Percentiles rank a stretch among this genome's conserved stretches.
phyloP scores from a whole-genome alignment of 129 eudicot species.

The Saposhnikovia divaricata region DNA sequence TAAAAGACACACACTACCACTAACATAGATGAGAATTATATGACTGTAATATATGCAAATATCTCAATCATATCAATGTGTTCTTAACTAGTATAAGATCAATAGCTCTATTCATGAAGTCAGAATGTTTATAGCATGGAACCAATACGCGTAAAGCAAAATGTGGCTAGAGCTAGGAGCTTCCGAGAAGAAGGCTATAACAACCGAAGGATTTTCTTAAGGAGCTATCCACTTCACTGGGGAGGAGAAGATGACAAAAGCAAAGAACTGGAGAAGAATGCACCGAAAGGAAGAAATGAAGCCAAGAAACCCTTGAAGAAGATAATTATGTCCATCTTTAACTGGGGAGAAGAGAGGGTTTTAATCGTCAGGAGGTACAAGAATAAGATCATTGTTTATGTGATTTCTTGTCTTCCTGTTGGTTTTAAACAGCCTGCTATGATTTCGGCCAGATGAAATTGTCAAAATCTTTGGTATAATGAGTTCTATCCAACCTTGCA shows the following conservation, averaged over 20 bases:
- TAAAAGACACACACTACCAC: neutral
- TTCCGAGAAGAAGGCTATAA: slow-evolving; percentile 68
- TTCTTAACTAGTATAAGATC: neutral
- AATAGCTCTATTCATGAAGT: neutral
- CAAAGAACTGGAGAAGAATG: slow-evolving; percentile 14
- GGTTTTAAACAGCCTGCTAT: slow-evolving; percentile 40
- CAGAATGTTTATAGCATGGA: neutral
- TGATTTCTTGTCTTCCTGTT: slow-evolving; percentile 60
- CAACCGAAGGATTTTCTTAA: slow-evolving; percentile 62
- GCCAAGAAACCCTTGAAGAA: slow-evolving; percentile 35
- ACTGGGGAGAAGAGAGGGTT: slow-evolving; percentile 62
- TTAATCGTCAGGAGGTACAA: slow-evolving; percentile 51
- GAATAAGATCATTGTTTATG: slow-evolving; percentile 50
- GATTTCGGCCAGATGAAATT: slow-evolving; percentile 24
- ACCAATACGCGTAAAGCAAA: neutral
- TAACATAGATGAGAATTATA: neutral
- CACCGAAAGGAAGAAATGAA: slow-evolving; percentile 9
- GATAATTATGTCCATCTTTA: slow-evolving; percentile 41
- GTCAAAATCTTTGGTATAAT: neutral
- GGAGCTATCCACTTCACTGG: slow-evolving; percentile 73
- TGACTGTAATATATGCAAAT: too few relatives aligned
- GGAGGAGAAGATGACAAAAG: slow-evolving; percentile 23
- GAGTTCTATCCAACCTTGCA: neutral
- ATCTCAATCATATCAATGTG: neutral
- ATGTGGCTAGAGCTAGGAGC: slow-evolving; percentile 41